Evolutionary conservation across 805 yeast genomes (phyloP), one percentile per base, ranked within the genome.

Genomic region (Kodamaea fukazawae): DNA sequence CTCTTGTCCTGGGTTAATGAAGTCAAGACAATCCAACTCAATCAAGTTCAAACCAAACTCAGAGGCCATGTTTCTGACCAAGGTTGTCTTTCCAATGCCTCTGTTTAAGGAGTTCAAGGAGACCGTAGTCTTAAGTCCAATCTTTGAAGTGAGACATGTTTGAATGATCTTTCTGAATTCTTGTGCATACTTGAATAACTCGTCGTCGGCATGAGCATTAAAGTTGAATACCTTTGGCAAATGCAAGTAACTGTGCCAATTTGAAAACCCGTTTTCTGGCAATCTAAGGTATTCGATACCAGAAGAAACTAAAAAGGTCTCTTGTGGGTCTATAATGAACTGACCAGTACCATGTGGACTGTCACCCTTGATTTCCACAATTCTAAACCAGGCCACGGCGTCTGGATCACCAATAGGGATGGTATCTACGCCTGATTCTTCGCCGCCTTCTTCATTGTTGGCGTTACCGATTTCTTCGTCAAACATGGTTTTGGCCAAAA

Each of bases 371-470:
- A 81, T 65, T 5, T 75, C 82, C 2, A 76, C 69, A 2, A 91
- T 75, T 48, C 76, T 77, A 60, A 89, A 91, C 96, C 96, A 91
- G 0, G 89, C 95, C 13, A 90, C 74, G 0, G 78, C 67, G 55
- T 89, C 87, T 1, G 86, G 79, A 15, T 70, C 70, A 0, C 86
- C 87, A 2, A 65, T 60, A 0, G 89, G 88, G 2, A 77, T 61
- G 2, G 58, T 58, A 6, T 48, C 54, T 7, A 48, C 56, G 2
- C 27, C 38, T 7, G 35, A 66, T 10, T 54, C 54, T 4, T 48
- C 48, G 9, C 42, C 50, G 2, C 44, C 55, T 1, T 57, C 60
- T 48, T 55, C 68, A 11, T 29, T 39, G 23, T 25, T 28, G 7
- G 23, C 16, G 9, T n/a, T 27, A 5, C 8, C 15, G 5, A 13